Conservation (phyloP, 2,329 filamentous ascomycete species). For the Xylariomycetidae sp. region DNA sequence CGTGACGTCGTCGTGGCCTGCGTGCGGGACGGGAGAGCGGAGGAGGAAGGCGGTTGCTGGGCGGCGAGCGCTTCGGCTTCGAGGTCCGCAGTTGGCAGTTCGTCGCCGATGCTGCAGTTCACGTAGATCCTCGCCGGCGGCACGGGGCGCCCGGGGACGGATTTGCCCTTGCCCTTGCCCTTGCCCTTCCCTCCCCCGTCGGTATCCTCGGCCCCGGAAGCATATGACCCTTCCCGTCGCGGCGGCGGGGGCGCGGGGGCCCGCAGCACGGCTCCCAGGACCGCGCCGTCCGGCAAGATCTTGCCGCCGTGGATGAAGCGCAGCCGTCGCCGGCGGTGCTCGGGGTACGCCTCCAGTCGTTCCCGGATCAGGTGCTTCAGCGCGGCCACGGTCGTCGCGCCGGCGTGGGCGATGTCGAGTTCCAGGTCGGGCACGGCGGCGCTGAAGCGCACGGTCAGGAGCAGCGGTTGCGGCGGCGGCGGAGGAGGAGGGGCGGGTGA, state of each 20-base stretch:
- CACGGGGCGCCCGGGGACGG: conserved; percentile 42
- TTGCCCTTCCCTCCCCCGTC: conserved; percentile 29
- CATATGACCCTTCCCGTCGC: conserved; percentile 16
- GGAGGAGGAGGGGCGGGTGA: conserved; percentile 8
- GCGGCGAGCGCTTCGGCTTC: conserved; percentile 54
- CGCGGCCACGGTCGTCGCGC: conserved; percentile 64
- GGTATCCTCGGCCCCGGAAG: background rate
- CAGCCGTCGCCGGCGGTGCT: conserved; percentile 65
- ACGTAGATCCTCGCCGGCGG: conserved; percentile 65
- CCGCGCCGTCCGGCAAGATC: conserved; percentile 68
- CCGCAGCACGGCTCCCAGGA: conserved; percentile 63
- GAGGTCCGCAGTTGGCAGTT: conserved; percentile 63
- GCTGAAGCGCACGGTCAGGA: conserved; percentile 86
- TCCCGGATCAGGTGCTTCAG: conserved; percentile 78
- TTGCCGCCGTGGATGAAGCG: conserved; percentile 88
- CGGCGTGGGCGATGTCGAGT: conserved; percentile 65
- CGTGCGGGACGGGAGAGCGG: conserved; percentile 4
- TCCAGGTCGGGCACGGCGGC: conserved; percentile 76
- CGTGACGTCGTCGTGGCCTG: no score
- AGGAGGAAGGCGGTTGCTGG: conserved; percentile 8
- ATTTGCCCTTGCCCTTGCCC: conserved; percentile 62
- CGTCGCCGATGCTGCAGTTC: conserved; percentile 84
- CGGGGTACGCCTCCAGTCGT: conserved; percentile 56
- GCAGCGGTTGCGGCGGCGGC: conserved; percentile 44
- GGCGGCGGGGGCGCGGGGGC: conserved; percentile 51